Base-by-base conservation (phyloP, 176 grass and related monocot genomes). In the Olyra latifolia region DNA sequence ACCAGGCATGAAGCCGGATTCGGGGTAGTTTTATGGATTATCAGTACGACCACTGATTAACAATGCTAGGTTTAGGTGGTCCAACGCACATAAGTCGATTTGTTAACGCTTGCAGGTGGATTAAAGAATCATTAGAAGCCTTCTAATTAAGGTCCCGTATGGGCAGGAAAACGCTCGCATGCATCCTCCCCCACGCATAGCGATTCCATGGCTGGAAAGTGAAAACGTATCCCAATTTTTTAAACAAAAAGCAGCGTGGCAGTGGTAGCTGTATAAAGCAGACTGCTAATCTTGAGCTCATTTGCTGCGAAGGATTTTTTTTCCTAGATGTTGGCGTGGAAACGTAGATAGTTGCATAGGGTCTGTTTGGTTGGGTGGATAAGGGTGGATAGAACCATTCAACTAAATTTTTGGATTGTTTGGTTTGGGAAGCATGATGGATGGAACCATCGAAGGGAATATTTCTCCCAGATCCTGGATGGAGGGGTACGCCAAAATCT, bases 171-270 rank as follows among this genome's bases (percentile, higher is more conserved):
- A 49, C 83, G 68, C 71, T 35, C 52, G 16, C 47, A 73, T 62
- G 47, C 9, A 41, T 55, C 48, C 22, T 4, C 15, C 11, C 25
- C 75, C 12, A 38, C 2, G 58, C 39, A 12, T 32, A 12, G 19
- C 69, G 7, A 47, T 50, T 46, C 15, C 61, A 65, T 9, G 12
- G 69, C 75, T 88, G 81, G 61, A 88, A 80, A 84, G 62, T 4
- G 25, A 38, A 41, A 49, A 7, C 3, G 4, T 6, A 35, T 29
- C 56, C 30, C 12, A 15, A 27, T 69, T 41, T 38, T 38, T 9
- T 12, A 45, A 24, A 8, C 4, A 41, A 2, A 44, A 71, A 54
- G 11, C 5, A 28, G 10, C 20, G 15, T 47, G 27, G n/a, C 39
- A 14, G 3, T 47, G 46, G 7, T 38, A 59, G 52, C 40, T 60